Base-by-base conservation (phyloP, 139 green algal genomes). In the Dunaliella sp. region DNA sequence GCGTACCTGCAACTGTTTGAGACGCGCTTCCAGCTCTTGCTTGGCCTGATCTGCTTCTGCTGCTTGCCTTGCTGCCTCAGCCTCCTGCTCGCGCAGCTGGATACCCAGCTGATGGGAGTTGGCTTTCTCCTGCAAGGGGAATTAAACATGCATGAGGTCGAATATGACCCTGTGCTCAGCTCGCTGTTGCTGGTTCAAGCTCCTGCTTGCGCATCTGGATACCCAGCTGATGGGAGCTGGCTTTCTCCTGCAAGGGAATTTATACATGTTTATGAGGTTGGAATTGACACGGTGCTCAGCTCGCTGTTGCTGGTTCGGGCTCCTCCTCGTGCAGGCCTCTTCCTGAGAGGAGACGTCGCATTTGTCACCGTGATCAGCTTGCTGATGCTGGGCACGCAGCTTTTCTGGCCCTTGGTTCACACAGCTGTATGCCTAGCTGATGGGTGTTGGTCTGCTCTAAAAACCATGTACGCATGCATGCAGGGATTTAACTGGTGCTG, bases 381-480 rank as follows among this genome's bases (percentile, higher is more conserved):
- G n/a, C n/a, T n/a, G n/a, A n/a, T n/a, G n/a, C n/a, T n/a, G n/a
- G n/a, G n/a, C n/a, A n/a, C n/a, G n/a, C n/a, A n/a, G n/a, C n/a
- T n/a, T n/a, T n/a, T n/a, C n/a, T n/a, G n/a, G n/a, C n/a, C n/a
- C n/a, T n/a, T n/a, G n/a, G n/a, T n/a, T n/a, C n/a, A n/a, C n/a
- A n/a, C 37, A 86, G 34, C 73, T 82, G 81, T 3, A 86, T 86
- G 74, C 73, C 73, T 73, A 86, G 83, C 30, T 33, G 65, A 75
- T 82, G 74, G 1, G 37, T n/a, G 22, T 80, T 86, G 38, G 57
- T 38, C 12, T 58, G 57, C n/a, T 86, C 82, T n/a, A n/a, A n/a
- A n/a, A n/a, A n/a, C n/a, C n/a, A n/a, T n/a, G n/a, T n/a, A n/a
- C n/a, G n/a, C n/a, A n/a, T n/a, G n/a, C n/a, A n/a, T n/a, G n/a